Conservation (phyloP, 2,329 filamentous ascomycete genomes). For the Xylaria sp. region DNA sequence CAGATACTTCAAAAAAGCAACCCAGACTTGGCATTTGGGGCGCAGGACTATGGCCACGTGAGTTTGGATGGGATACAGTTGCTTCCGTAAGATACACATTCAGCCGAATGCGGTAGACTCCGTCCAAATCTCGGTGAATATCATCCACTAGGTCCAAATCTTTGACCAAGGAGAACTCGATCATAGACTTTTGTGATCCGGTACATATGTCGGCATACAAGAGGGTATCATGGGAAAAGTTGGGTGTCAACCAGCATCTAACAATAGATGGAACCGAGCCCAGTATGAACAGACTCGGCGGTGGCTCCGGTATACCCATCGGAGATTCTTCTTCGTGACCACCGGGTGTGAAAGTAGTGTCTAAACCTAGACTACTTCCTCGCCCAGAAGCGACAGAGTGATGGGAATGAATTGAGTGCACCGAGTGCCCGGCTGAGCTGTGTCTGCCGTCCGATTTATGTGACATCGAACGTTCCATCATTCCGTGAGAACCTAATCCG, state of each 20-base stretch:
- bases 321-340: conserved; percentile 75
- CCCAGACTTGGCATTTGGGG: conserved; percentile 85
- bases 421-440: conserved; percentile 89
- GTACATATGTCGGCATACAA: conserved; percentile 93
- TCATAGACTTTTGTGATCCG: conserved; percentile 87
- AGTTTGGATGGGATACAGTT: conserved; percentile 79
- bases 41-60: conserved; percentile 75
- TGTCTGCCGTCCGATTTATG: conserved; percentile 96
- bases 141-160: conserved; percentile 77
- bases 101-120: conserved; percentile 75
- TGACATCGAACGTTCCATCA: conserved; percentile 91
- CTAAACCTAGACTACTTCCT: conserved; percentile 88
- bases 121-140: conserved; percentile 73
- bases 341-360: conserved; percentile 74
- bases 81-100: conserved; percentile 92
- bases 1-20: conserved; percentile 80
- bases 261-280: conserved; percentile 94
- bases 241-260: conserved; percentile 91
- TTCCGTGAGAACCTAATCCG: conserved; percentile 78
- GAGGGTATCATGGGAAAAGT: conserved; percentile 89
- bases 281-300: conserved; percentile 85
- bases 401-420: conserved; percentile 70
- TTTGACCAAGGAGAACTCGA: conserved; percentile 79
- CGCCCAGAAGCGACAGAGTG: conserved; percentile 81
- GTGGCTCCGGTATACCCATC: conserved; percentile 77